A percentile compares a stretch with the other conserved stretches of the same genome.
phyloP scores from a whole-genome alignment of 2,329 filamentous ascomycete genomes.

The Colletotrichum caudatum region DNA sequence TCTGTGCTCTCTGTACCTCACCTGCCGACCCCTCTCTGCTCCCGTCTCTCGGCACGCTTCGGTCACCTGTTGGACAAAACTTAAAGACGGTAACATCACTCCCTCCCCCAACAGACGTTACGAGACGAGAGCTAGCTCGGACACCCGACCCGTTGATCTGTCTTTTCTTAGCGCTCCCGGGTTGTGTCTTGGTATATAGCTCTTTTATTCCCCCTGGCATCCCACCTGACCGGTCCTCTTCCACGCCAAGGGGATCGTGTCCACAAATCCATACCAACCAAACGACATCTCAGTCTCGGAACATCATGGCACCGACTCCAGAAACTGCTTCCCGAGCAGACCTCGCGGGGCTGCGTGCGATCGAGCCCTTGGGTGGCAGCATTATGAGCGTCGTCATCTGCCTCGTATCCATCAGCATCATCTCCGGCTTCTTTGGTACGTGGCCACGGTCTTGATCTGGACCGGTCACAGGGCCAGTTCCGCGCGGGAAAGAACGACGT shows the following conservation, averaged over 20 bases:
- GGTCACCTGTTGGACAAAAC: slow-evolving; percentile 39
- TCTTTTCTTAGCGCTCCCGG: slow-evolving; percentile 27
- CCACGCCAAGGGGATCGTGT: slow-evolving; percentile 28
- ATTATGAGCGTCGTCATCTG: slow-evolving; percentile 53
- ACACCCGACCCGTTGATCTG: slow-evolving; percentile 32
- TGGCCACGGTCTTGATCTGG: slow-evolving; percentile 8
- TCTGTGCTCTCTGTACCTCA: slow-evolving; percentile 28
- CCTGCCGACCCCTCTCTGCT: background rate
- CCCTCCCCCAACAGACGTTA: slow-evolving; percentile 32
- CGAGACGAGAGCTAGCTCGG: slow-evolving; percentile 38
- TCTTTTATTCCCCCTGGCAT: slow-evolving; percentile 24
- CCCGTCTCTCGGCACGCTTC: slow-evolving; percentile 34
- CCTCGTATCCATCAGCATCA: slow-evolving; percentile 50
- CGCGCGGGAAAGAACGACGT: background rate
- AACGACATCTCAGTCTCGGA: slow-evolving; percentile 1
- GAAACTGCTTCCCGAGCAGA: slow-evolving; percentile 12
- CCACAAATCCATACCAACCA: slow-evolving; percentile 12
- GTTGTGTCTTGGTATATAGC: slow-evolving; percentile 35
- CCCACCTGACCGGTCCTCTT: background rate
- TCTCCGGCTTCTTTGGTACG: slow-evolving; percentile 55
- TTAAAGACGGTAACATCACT: slow-evolving; percentile 31
- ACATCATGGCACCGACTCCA: slow-evolving; percentile 37
- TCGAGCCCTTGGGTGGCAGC: slow-evolving; percentile 51
- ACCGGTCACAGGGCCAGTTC: background rate
- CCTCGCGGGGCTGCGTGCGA: slow-evolving; percentile 23